Base-by-base conservation (phyloP, 805 yeast species). In the Myxozyma mucilagina region DNA sequence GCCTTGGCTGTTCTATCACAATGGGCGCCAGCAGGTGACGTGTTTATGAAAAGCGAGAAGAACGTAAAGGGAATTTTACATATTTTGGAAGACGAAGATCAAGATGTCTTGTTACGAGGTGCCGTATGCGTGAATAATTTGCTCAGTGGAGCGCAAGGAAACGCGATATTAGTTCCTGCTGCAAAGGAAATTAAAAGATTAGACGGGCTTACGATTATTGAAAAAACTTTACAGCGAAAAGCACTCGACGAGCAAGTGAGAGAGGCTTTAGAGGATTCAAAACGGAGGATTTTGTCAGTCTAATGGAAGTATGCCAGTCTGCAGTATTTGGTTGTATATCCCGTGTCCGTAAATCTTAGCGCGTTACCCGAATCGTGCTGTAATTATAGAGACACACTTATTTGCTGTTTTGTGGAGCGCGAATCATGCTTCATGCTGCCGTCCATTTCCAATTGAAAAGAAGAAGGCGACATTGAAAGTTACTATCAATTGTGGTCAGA, bases 1-100 rank as follows among this genome's bases (percentile, higher is more conserved):
- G 77, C 77, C 13, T 51, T 76, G 24, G 80, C 79, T 7, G 69
- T 72, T 48, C 66, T 76, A 4, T 67, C 77, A 0, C 74, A 75
- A 49, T 76, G 76, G 76, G 71, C 67, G 11, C 72, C 72, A 1
- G 76, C 73, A 8, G 68, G 73, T 1, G 68, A 65, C 29, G 63
- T 57, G 4, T 59, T 75, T 55, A 72, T 71, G 44, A 63, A 63
- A 50, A 66, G 64, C 49, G 60, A 59, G n/a, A 66, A 64, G 39
- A 65, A 73, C n/a, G 47, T 74, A 54, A 65, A 56, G 39, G 60
- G 65, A 11, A 55, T 73, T 8, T 49, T 69, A 32, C 41, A 49
- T 13, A 49, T 69, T 3, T 47, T 73, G 24, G 64, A 60, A 4
- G 59, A 66, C 39, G 68, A 58, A 10, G 70, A 68, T 1, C 69